These are phyloP conservation scores for Populus hybrid DNA, from an alignment of 441 rosid species.

Conservation along the genomic window DNA sequence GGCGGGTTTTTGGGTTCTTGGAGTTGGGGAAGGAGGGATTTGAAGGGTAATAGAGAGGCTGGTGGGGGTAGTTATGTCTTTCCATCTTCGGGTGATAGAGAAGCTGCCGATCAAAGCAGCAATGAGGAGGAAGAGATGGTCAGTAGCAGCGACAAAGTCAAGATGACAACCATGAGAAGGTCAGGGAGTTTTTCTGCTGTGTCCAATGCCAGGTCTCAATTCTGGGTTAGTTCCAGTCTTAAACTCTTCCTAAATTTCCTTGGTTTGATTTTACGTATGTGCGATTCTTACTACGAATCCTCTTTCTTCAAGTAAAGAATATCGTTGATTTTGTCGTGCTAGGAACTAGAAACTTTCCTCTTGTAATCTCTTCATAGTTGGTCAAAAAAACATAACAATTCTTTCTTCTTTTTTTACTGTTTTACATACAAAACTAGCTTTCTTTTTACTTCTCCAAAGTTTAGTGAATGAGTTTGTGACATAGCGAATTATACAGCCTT, in stretches of 20 bases:
- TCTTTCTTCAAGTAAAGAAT: background rate
- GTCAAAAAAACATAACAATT: background rate
- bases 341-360: background rate
- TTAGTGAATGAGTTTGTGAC: background rate
- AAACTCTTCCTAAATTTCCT: background rate
- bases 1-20: constrained; percentile 47
- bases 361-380: background rate
- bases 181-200: constrained; percentile 42
- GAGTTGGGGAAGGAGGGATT: constrained; percentile 32
- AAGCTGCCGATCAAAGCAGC: constrained; percentile 18
- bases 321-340: background rate
- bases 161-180: constrained; percentile 42
- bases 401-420: too few relatives aligned
- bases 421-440: background rate
- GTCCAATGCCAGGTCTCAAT: constrained; percentile 42
- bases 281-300: background rate
- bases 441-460: background rate
- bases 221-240: constrained; percentile 58
- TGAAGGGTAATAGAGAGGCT: constrained; percentile 36
- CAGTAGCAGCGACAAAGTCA: constrained; percentile 26
- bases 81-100: constrained; percentile 41
- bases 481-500: background rate
- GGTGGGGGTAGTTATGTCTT: constrained; percentile 52
- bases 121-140: constrained; percentile 18
- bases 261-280: background rate